Evolutionary conservation across 306 rosid genomes (phyloP).

Genomic region (Vigna radiata): DNA sequence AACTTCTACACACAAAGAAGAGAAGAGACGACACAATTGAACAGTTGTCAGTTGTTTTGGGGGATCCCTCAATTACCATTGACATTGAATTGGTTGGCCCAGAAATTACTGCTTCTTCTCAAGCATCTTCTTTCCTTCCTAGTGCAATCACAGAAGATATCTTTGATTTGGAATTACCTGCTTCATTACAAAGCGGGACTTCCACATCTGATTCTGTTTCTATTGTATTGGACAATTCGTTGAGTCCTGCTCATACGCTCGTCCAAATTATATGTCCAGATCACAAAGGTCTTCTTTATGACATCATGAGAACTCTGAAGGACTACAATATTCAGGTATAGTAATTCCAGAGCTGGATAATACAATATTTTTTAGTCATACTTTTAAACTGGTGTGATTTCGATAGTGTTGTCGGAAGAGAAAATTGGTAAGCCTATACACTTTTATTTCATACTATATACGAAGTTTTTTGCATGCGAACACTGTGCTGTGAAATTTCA

Average conservation of each 20-base stretch:
- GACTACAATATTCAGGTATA: slow-evolving; percentile 89
- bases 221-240: slow-evolving; percentile 66
- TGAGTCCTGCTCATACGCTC: slow-evolving; percentile 94
- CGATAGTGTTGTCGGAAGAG: slow-evolving; percentile 1
- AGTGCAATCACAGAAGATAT: slow-evolving; percentile 64
- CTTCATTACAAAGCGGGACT: slow-evolving; percentile 48
- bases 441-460: neutral
- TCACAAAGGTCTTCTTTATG: slow-evolving; percentile 95
- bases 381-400: slow-evolving; percentile 19
- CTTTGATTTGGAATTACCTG: slow-evolving; percentile 58
- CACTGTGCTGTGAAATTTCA: neutral
- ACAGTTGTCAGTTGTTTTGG: slow-evolving; percentile 56
- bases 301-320: slow-evolving; percentile 94
- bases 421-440: neutral
- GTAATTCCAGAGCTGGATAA: neutral
- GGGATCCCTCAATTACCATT: slow-evolving; percentile 62
- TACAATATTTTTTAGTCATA: neutral
- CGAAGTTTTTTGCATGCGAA: neutral
- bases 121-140: slow-evolving; percentile 72
- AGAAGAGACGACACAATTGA: slow-evolving; percentile 70
- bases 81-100: slow-evolving; percentile 77
- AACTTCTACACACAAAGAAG: slow-evolving; percentile 74
- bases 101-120: slow-evolving; percentile 67
- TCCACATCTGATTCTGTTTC: slow-evolving; percentile 63
- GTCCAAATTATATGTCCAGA: slow-evolving; percentile 86